Evolutionary conservation across 495 filamentous ascomycete genomes (phyloP), one percentile per base, ranked within the genome.

Genomic region (Amphirosellinia nigrospora): DNA sequence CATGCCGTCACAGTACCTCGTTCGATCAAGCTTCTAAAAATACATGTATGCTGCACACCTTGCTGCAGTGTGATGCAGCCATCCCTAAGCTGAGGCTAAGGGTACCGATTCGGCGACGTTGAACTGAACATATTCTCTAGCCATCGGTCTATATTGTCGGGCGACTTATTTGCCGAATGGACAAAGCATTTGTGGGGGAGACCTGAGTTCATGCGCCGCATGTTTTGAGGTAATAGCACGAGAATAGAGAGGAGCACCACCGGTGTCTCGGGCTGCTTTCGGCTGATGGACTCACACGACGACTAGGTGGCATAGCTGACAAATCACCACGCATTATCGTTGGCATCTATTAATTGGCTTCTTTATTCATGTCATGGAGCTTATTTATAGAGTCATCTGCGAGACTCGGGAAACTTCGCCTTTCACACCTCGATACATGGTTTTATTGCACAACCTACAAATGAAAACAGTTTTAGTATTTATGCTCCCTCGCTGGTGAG

Each of bases 391-490:
- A 36, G 32, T 36, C 55, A 36, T 58, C 9, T 9, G 10, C 19
- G 28, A 34, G 19, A 11, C 32, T n/a, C 30, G 13, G 13, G 36
- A n/a, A 3, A 36, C 6, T 19, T 21, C 55, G 30, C 55, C 16
- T 58, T 58, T 36, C 30, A n/a, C 55, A 58, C 19, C 32, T 58
- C 15, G 52, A 36, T 16, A 30, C 9, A 34, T 21, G 30, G 4
- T 50, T 59, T 34, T 76, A 84, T 79, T 84, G 82, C 69, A 82
- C 80, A 74, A 84, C 80, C 82, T 84, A 65, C 45, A 16, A 61
- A 56, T 21, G n/a, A 60, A 50, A 62, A 30, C 7, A 11, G n/a
- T 59, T 59, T 71, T 71, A 71, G 69, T 30, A 65, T 66, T 41
- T 23, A 68, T 62, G 58, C 64, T 59, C 30, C 69, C 30, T 41